Conservation (phyloP, 2,329 filamentous ascomycete genomes). For the Uncinocarpus reesii region DNA sequence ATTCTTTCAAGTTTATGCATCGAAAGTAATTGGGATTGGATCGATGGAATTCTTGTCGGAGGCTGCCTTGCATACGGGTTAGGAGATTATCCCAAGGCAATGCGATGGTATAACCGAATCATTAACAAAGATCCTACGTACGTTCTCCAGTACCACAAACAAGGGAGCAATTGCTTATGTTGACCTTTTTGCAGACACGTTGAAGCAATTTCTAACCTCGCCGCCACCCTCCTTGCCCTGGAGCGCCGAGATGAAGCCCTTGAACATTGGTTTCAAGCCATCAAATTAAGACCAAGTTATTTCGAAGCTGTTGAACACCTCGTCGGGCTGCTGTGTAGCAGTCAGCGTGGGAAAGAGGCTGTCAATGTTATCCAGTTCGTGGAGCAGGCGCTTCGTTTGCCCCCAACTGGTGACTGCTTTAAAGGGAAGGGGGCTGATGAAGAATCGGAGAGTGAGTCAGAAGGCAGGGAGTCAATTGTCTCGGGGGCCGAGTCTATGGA, state of each 20-base stretch:
- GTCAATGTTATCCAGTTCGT: constrained; percentile 79
- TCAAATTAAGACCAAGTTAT: constrained; percentile 73
- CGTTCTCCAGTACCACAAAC: constrained; percentile 24
- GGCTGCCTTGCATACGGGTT: constrained; percentile 88
- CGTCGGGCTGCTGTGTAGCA: constrained; percentile 72
- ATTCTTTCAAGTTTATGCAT: constrained; percentile 65
- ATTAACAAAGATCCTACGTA: constrained; percentile 48
- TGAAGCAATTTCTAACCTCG: constrained; percentile 87
- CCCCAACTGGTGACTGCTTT: constrained; percentile 38
- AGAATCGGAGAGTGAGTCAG: constrained; percentile 49
- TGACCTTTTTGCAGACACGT: constrained; percentile 55
- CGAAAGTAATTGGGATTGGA: constrained; percentile 76
- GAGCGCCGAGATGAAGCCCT: constrained; percentile 75
- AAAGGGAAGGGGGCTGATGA: constrained; percentile 46
- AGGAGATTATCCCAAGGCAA: constrained; percentile 63
- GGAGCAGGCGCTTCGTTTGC: constrained; percentile 58
- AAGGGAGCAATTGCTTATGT: constrained; percentile 4
- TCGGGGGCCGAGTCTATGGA: constrained; percentile 47
- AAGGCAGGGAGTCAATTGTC: constrained; percentile 44
- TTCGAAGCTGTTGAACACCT: constrained; percentile 94
- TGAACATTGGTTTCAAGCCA: constrained; percentile 72
- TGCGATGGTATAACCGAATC: constrained; percentile 46
- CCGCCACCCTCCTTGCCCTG: constrained; percentile 76
- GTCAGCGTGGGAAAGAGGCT: constrained; percentile 71
- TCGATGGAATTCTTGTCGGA: constrained; percentile 81